Evolutionary conservation across 2,329 filamentous ascomycete species (phyloP), one percentile per base, ranked within the genome.

Genomic region (Myriosclerotinia scirpicola): DNA sequence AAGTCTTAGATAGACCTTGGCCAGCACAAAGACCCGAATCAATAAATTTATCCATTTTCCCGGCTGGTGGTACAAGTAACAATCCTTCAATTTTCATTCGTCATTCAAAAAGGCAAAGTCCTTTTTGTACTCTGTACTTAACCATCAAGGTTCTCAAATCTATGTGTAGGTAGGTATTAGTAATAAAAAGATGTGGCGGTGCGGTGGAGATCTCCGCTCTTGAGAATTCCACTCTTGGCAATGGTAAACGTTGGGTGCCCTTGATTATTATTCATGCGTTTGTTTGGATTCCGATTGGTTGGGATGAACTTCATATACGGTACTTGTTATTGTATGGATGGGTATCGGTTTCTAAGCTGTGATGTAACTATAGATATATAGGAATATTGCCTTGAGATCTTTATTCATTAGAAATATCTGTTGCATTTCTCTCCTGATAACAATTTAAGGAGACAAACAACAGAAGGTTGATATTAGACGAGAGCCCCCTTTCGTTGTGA

Each of bases 121-220:
- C 34, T 22, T 22, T 22, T 55, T 8, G 7, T 40, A 40, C 38
- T 8, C 26, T 26, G 38, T 40, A 40, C 38, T 8, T 40, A 1
- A 40, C 40, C 56, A 59, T 59, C 56, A 59, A 59, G 56, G 56
- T 59, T 46, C 56, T 59, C 56, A 46, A 14, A n/a, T 44, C 2
- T 30, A 54, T 17, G 1, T 9, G 2, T 5, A 46, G 5, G 44
- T 15, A 20, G 17, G 26, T 26, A 26, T 26, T 26, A 26, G 26
- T 26, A 26, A 26, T 26, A 26, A 3, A 3, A n/a, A 20, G 44
- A 2, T 26, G 26, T 26, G 26, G 26, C 26, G 17, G 17, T 17
- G 6, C 6, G 15, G 44, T n/a, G 46, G 20, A 48, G 8, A 11
- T 22, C n/a, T 22, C 46, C 20, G 20, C 46, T 8, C 46, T 44